A percentile compares a stretch with the other conserved stretches of the same genome.
phyloP scores from a whole-genome alignment of 495 filamentous ascomycete species.

The Rusavskia elegans region DNA sequence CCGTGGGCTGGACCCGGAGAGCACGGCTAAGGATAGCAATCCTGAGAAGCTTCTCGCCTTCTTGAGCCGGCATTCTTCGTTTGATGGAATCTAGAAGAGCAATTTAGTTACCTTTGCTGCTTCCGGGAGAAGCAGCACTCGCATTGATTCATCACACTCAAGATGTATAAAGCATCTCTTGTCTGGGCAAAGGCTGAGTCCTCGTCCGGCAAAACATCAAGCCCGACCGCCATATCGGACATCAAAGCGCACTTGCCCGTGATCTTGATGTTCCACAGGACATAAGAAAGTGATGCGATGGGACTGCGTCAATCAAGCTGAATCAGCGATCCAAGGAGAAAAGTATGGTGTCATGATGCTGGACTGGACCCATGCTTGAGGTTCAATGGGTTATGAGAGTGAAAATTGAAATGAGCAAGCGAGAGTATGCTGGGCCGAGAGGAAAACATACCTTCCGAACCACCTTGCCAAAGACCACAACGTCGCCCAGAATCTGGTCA shows the following conservation, averaged over 20 bases:
- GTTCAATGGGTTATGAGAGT: no score
- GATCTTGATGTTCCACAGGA: conserved; percentile 32
- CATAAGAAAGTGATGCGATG: conserved; percentile 23
- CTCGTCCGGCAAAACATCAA: conserved; percentile 11
- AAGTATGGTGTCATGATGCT: no score
- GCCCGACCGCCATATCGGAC: conserved; percentile 26
- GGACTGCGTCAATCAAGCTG: conserved; percentile 2
- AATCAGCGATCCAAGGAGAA: no score
- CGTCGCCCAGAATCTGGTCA: no score
- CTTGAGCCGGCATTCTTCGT: conserved; percentile 5
- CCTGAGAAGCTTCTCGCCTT: conserved; percentile 21
- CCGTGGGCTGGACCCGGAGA: conserved; percentile 7
- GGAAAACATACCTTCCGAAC: no score
- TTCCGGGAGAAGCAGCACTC: no score
- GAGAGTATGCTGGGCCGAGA: no score
- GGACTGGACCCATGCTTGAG: no score
- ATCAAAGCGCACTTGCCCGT: conserved; percentile 29
- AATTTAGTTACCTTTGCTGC: no score
- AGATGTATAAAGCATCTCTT: conserved; percentile 27
- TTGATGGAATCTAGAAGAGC: conserved; percentile 12
- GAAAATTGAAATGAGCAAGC: no score
- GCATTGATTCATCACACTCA: conserved; percentile 29
- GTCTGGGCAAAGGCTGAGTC: conserved; percentile 21
- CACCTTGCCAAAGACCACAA: no score
- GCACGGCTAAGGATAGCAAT: conserved; percentile 24